A percentile compares a stretch with the other conserved stretches of the same genome.
phyloP scores from a whole-genome alignment of 176 grass and related monocot species.

The Triticum urartu region DNA sequence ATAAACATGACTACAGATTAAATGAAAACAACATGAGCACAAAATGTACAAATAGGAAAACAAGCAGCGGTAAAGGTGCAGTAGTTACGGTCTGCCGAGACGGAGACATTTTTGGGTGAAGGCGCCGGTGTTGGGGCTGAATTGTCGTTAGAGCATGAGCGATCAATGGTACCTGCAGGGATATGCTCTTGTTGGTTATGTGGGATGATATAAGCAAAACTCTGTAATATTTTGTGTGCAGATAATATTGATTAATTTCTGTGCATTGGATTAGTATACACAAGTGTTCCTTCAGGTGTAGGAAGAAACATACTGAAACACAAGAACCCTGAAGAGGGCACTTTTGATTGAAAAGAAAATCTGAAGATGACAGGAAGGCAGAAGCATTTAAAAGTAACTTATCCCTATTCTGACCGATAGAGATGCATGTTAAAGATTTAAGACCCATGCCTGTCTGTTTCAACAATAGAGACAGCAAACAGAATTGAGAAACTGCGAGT shows the following conservation, averaged over 20 bases:
- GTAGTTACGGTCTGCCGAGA: constrained; percentile 55
- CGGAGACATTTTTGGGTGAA: constrained; percentile 48
- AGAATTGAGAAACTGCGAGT: neutral
- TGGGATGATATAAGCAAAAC: neutral
- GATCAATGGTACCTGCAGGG: constrained; percentile 70
- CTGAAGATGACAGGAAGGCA: constrained; percentile 27
- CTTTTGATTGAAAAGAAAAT: neutral
- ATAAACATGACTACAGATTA: neutral
- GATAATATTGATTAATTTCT: neutral
- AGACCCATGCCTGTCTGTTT: neutral
- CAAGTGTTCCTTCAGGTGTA: neutral
- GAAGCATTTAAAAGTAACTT: neutral
- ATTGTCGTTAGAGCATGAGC: constrained; percentile 47
- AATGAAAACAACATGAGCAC: neutral
- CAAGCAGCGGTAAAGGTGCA: neutral
- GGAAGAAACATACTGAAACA: neutral
- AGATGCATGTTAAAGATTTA: neutral
- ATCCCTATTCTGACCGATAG: constrained; percentile 5
- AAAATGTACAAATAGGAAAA: neutral
- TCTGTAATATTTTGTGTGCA: neutral
- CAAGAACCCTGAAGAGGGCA: constrained; percentile 22
- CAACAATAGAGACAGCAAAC: constrained; percentile 5
- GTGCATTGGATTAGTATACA: neutral
- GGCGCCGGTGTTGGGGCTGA: constrained; percentile 21
- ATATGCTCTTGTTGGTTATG: neutral